Conservation (phyloP, 768 basidiomycete genomes). For the Coprinopsis strossmayeri region DNA sequence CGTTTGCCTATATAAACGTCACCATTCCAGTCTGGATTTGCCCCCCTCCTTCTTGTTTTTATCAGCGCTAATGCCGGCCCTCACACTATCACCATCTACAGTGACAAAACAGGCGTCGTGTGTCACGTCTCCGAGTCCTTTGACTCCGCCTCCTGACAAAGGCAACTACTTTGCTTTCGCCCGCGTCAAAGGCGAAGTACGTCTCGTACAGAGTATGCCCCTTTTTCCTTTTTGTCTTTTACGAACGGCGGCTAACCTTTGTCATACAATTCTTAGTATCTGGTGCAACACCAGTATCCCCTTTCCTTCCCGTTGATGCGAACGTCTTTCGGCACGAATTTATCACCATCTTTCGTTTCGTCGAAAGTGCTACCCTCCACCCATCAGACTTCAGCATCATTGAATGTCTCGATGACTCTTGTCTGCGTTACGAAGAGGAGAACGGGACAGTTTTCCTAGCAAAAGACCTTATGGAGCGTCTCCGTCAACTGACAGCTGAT, state of each 20-base stretch:
- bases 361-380: conserved; percentile 37
- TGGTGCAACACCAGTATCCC: conserved; percentile 31
- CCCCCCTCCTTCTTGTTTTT: conserved; percentile 9
- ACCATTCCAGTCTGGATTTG: conserved; percentile 25
- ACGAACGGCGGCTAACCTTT: conserved; percentile 5
- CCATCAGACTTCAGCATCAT: conserved; percentile 46
- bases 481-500: conserved; percentile 31
- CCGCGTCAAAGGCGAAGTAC: conserved; percentile 48
- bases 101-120: no score
- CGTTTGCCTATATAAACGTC: conserved; percentile 28
- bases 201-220: conserved; percentile 61
- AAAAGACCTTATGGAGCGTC: conserved; percentile 38
- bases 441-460: conserved; percentile 55
- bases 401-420: conserved; percentile 40
- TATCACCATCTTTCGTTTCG: conserved; percentile 56
- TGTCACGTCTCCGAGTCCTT: no score
- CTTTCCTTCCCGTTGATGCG: conserved; percentile 40
- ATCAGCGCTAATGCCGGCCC: conserved; percentile 3
- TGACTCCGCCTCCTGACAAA: conserved; percentile 35
- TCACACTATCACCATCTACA: conserved; percentile 1
- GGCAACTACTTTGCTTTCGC: conserved; percentile 48
- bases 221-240: conserved; percentile 2
- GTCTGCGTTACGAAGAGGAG: conserved; percentile 51
- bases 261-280: conserved; percentile 24
- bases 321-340: conserved; percentile 57